Conservation (phyloP, 768 basidiomycete genomes). For the Gloeopeniophorella convolvens region DNA sequence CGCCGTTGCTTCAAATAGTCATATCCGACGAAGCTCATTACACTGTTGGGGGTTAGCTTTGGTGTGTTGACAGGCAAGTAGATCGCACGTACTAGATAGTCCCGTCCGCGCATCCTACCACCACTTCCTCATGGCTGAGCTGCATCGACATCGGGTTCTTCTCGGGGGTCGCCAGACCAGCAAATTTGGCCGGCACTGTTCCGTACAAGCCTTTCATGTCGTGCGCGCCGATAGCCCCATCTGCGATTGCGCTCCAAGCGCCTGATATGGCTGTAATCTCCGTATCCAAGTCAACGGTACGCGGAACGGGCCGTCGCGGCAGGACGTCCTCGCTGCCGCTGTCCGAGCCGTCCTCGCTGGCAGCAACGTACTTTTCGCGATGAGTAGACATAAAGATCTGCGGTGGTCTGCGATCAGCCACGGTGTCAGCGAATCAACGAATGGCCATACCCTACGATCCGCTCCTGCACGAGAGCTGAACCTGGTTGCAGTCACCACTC, state of each 20-base stretch:
- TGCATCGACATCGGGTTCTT: conserved; percentile 97
- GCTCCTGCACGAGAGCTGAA: conserved; percentile 82
- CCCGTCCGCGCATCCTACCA: conserved; percentile 86
- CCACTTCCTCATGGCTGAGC: conserved; percentile 83
- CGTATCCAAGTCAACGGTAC: conserved; percentile 55
- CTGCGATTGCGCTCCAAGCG: conserved; percentile 67
- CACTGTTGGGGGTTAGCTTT: conserved; percentile 29
- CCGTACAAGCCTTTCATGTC: conserved; percentile 56
- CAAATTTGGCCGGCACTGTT: conserved; percentile 58
- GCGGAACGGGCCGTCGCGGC: conserved; percentile 20
- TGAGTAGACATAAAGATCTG: conserved; percentile 85
- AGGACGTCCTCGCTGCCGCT: conserved; percentile 20
- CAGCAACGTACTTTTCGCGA: conserved; percentile 42
- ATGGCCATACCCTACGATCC: conserved; percentile 60
- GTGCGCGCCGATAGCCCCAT: conserved; percentile 28
- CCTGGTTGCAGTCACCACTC: conserved; percentile 82
- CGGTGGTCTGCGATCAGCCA: background rate
- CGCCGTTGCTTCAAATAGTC: conserved; percentile 37
- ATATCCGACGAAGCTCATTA: conserved; percentile 59
- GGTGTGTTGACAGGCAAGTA: conserved; percentile 8
- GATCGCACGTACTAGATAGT: conserved; percentile 71
- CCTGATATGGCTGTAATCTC: conserved; percentile 64
- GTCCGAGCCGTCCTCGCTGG: conserved; percentile 24
- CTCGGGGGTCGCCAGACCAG: conserved; percentile 77
- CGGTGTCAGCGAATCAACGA: background rate